Evolutionary conservation across 257 asterid genomes (phyloP), one percentile per base, ranked within the genome.

Genomic region (Handroanthus guayacan): DNA sequence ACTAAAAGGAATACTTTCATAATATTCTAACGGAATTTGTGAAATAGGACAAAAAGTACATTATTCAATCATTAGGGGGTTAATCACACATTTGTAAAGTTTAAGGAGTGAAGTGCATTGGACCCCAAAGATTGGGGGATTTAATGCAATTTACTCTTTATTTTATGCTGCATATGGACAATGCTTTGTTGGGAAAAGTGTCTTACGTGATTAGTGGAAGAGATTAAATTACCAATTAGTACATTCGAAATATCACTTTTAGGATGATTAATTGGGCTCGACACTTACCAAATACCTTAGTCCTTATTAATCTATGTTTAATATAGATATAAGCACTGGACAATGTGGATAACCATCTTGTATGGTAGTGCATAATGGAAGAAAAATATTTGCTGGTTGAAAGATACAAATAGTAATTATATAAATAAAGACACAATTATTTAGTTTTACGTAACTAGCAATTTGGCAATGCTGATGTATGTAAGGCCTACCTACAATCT

Each of bases 131-230:
- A 25, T 25, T 25, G 0, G 31, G 31, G 31, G 1, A 1, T 25
- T 25, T 25, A 25, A 25, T 25, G 31, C 31, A 25, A 25, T 25
- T 25, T 25, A 25, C 31, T 25, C 31, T 25, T 25, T 25, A 25
- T 20, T 50, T 10, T 39, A 47, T 45, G 47, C 52, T 37, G 57
- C 61, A 41, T 17, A 43, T 25, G 75, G 37, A 60, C 44, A 47
- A 54, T 73, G 82, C 79, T 58, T 57, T 80, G 71, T 78, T 80
- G 84, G 84, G 84, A 62, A 63, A 64, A 7, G 9, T 71, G 68
- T 78, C 72, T 31, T 58, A 78, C 51, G 9, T 25, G 69, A 66
- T 41, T 47, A 68, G 9, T 39, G 66, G 16, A 36, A 12, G 6
- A 62, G 4, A 47, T 63, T 50, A 64, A 5, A 65, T 0, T 75